These are phyloP conservation scores for Coemansia nantahalensis DNA, from an alignment of 192 early-diverging fungal species.

Conservation along the genomic window DNA sequence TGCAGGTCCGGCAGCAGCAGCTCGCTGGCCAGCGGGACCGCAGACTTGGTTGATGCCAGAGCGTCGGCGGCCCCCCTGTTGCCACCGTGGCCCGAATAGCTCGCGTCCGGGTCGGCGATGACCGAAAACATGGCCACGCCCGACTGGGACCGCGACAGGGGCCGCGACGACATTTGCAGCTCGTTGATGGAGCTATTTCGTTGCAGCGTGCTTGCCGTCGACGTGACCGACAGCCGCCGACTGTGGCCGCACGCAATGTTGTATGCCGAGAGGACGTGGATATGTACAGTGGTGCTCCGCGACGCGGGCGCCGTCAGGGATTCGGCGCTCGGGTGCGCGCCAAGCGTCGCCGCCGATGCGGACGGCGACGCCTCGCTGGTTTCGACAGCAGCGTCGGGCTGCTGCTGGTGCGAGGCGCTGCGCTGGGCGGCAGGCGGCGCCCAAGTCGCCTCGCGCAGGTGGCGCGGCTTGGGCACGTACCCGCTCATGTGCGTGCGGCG, in stretches of 20 bases:
- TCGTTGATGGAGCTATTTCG: slow-evolving; percentile 7
- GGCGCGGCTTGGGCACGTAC: slow-evolving; percentile 75
- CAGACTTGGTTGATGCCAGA: no score
- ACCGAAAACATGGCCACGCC: slow-evolving; percentile 44
- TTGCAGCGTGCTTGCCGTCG: slow-evolving; percentile 5
- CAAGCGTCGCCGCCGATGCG: no score
- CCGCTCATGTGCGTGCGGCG: slow-evolving; percentile 65
- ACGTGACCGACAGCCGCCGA: slow-evolving; percentile 16
- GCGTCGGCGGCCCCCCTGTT: neutral
- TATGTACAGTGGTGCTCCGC: slow-evolving; percentile 40
- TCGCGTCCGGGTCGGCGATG: neutral
- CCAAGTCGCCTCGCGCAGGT: slow-evolving; percentile 17
- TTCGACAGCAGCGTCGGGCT: no score
- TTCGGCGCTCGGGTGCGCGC: neutral
- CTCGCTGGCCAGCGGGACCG: neutral
- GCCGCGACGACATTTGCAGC: slow-evolving; percentile 7
- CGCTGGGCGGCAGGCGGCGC: neutral
- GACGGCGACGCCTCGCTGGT: neutral
- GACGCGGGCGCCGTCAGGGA: neutral
- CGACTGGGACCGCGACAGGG: slow-evolving; percentile 35
- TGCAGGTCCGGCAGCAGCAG: slow-evolving; percentile 8
- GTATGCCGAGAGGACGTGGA: slow-evolving; percentile 37
- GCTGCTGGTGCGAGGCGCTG: no score
- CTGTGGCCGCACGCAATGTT: slow-evolving; percentile 9
- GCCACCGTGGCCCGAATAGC: no score